These are phyloP conservation scores for Botrytis fragariae DNA, from an alignment of 2,329 filamentous ascomycete species.

Conservation along the genomic window DNA sequence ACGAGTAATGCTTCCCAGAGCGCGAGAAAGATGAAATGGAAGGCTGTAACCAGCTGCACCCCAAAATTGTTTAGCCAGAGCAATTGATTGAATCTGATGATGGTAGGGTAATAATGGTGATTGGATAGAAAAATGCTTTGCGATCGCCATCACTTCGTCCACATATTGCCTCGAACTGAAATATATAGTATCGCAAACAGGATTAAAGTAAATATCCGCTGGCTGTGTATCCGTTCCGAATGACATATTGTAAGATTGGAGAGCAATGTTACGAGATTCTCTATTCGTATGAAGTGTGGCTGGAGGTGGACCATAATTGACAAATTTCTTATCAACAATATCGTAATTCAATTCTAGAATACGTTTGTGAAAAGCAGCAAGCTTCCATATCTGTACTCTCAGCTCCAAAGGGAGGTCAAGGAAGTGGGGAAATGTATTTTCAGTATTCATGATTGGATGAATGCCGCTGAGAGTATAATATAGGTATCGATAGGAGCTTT, in stretches of 20 bases:
- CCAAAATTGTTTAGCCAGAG: slow-evolving; percentile 6
- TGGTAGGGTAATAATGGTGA: not conserved
- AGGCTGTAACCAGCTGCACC: not conserved
- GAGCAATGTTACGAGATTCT: slow-evolving; percentile 19
- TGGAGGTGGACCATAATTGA: slow-evolving; percentile 6
- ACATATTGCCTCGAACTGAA: slow-evolving; percentile 19
- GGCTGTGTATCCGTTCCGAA: slow-evolving; percentile 18
- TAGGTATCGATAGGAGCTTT: slow-evolving; percentile 6
- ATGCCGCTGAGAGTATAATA: not conserved
- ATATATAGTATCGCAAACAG: slow-evolving; percentile 19
- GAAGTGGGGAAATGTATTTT: not conserved
- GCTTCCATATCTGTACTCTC: slow-evolving; percentile 11
- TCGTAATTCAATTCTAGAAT: slow-evolving; percentile 17
- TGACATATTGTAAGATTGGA: slow-evolving; percentile 10
- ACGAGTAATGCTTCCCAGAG: slow-evolving; percentile 4
- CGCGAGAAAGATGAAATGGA: slow-evolving; percentile 8
- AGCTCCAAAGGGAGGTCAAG: slow-evolving; percentile 2
- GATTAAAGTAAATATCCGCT: slow-evolving; percentile 20
- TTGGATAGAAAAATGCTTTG: slow-evolving; percentile 14
- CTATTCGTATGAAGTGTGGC: slow-evolving; percentile 21
- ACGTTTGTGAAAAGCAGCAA: slow-evolving; percentile 1
- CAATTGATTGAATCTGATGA: slow-evolving; percentile 19
- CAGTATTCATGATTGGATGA: not conserved
- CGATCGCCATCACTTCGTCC: slow-evolving; percentile 18
- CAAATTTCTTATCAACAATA: slow-evolving; percentile 11